phyloP scores from a whole-genome alignment of 129 eudicot species.

The Tanacetum coccineum region DNA sequence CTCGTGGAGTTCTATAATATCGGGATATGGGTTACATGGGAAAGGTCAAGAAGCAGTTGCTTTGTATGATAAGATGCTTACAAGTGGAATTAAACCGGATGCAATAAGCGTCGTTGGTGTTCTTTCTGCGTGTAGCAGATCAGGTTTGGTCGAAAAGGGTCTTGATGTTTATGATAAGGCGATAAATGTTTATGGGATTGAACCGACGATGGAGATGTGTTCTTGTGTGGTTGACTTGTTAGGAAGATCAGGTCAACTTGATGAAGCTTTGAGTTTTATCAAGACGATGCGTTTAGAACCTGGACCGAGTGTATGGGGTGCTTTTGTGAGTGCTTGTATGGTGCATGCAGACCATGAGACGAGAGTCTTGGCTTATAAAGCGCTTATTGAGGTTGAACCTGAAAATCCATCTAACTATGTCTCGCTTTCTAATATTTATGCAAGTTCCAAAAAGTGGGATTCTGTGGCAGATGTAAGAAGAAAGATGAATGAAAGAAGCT shows the following conservation, averaged over 20 bases:
- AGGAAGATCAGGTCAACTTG: constrained; percentile 42
- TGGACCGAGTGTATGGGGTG: constrained; percentile 53
- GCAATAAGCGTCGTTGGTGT: no score
- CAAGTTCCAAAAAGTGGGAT: constrained; percentile 46
- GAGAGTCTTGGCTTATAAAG: constrained; percentile 42
- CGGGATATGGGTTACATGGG: constrained; percentile 65
- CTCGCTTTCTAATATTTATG: constrained; percentile 54
- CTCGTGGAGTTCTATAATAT: constrained; percentile 63
- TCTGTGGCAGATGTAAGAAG: constrained; percentile 47
- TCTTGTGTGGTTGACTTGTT: constrained; percentile 72
- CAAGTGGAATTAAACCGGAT: constrained; percentile 42
- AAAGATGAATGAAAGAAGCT: constrained; percentile 49
- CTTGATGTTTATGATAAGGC: constrained; percentile 23
- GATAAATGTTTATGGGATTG: constrained; percentile 21
- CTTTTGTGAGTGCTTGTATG: constrained; percentile 42
- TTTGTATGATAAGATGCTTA: constrained; percentile 53
- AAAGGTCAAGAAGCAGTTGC: constrained; percentile 44
- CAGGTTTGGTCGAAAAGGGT: constrained; percentile 22
- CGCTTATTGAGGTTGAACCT: constrained; percentile 50
- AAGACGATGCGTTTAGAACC: constrained; percentile 46
- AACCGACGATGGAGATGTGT: constrained; percentile 60
- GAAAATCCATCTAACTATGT: constrained; percentile 53
- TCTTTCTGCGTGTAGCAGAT: no score
- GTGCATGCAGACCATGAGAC: constrained; percentile 37
- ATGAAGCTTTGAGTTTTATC: constrained; percentile 49